Evolutionary conservation across 2,329 filamentous ascomycete species (phyloP), one percentile per base, ranked within the genome.

Genomic region (Celoporthe dispersa): DNA sequence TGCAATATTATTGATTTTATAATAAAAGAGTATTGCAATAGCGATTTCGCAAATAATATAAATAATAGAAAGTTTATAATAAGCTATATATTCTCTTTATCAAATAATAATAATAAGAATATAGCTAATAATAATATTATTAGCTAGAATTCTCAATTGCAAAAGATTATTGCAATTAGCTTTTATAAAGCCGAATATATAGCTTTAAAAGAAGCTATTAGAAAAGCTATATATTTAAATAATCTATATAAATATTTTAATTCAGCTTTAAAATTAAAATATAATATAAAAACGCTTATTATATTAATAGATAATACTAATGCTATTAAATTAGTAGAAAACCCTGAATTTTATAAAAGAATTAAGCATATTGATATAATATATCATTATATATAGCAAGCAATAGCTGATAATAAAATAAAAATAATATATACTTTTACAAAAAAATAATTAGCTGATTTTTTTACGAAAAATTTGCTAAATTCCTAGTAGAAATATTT

Each of bases 281-380:
- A 35, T 35, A 35, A 35, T 4, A 35, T 35, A 35, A 35, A 35
- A 35, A 4, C 35, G 3, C 8, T 35, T 35, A 4, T 35, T 35
- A 4, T 35, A 35, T 35, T 35, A 35, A 35, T 44, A 63, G 35
- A 63, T 63, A 63, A 63, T 44, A 44, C n/a, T 39, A 44, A 6
- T 31, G 61, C 61, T 63, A 63, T 41, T 12, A 63, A 44, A 63
- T 22, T 63, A 63, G 61, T 35, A 11, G 25, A 63, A 44, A 63
- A 63, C 16, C 61, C 19, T 11, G 19, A 63, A 25, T 63, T 63
- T 63, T 31, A 63, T 63, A 63, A 63, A 63, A 63, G 61, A 63
- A 63, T 35, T 31, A 63, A 61, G 31, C 31, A 61, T 61, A 61
- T 61, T 1, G 8, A 37, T 6, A 22, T 61, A 37, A 22, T 35